Percentiles rank a stretch among this genome's conserved stretches.
Conservation (phyloP, 495 filamentous ascomycete genomes). For the Terfezia claveryi region DNA sequence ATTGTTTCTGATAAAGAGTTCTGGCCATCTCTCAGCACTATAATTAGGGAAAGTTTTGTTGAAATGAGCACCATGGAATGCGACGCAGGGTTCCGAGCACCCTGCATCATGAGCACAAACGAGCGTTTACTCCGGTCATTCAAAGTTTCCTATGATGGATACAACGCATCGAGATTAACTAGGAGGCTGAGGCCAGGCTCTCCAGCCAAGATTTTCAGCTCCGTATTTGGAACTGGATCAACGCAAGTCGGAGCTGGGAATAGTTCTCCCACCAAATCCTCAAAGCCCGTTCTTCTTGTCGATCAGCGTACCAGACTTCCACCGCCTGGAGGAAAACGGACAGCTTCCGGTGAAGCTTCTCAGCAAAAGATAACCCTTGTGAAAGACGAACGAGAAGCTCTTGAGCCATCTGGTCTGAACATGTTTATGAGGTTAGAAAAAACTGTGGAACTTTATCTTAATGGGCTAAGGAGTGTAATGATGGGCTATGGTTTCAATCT, state of each 20-base stretch:
- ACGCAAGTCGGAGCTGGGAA: conserved; percentile 13
- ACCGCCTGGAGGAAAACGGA: not conserved
- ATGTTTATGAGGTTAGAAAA: conserved; percentile 21
- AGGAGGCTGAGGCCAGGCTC: conserved; percentile 48
- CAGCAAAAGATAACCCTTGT: not conserved
- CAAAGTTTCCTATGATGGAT: conserved; percentile 36
- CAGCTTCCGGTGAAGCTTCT: not conserved
- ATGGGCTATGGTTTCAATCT: not conserved
- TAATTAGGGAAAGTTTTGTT: not conserved
- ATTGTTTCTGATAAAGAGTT: conserved; percentile 29
- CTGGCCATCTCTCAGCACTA: not conserved
- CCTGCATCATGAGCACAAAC: conserved; percentile 31
- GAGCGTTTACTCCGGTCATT: conserved; percentile 54
- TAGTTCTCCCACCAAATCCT: conserved; percentile 6
- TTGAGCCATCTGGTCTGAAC: not conserved
- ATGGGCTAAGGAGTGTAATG: conserved; percentile 24
- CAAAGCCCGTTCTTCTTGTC: conserved; percentile 12
- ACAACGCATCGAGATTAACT: conserved; percentile 30
- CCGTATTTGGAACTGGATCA: conserved; percentile 36
- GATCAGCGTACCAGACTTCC: conserved; percentile 9
- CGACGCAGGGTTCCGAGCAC: not conserved
- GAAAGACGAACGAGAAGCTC: not conserved
- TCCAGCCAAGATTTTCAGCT: conserved; percentile 78
- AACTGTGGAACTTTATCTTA: conserved; percentile 66
- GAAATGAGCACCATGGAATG: not conserved